These are phyloP conservation scores for Zygotorulaspora florentina DNA, from an alignment of 805 yeast genomes.

Conservation along the genomic window DNA sequence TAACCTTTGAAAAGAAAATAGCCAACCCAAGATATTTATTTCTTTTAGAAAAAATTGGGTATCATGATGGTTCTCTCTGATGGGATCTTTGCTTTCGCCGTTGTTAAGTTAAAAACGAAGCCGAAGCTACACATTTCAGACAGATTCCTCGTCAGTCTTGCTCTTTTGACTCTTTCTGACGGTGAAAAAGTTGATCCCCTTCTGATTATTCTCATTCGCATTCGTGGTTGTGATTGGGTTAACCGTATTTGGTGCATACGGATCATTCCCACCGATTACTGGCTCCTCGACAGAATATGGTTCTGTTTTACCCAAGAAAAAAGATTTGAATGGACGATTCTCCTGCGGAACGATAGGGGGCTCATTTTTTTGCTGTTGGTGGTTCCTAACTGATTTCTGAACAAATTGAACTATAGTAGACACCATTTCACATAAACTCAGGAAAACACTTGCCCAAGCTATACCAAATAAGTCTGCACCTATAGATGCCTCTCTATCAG, in stretches of 20 bases:
- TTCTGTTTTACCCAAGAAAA: conserved; percentile 49
- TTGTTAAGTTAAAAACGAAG: neutral
- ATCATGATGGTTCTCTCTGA: neutral
- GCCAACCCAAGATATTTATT: neutral
- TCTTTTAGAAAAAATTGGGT: too few species aligned
- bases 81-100: neutral
- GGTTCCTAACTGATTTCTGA: conserved; percentile 1
- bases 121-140: conserved; percentile 13
- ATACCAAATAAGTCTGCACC: conserved; percentile 60
- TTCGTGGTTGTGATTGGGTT: conserved; percentile 9
- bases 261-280: conserved; percentile 5
- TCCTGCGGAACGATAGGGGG: conserved; percentile 31
- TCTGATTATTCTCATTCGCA: conserved; percentile 29
- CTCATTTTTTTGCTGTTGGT: conserved; percentile 37
- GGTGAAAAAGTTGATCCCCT: conserved; percentile 72
- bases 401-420: conserved; percentile 3
- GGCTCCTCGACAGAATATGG: conserved; percentile 35
- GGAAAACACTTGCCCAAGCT: conserved; percentile 66
- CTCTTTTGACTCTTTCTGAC: conserved; percentile 48
- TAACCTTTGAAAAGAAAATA: neutral
- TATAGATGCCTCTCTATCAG: conserved; percentile 42
- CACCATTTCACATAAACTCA: conserved; percentile 16
- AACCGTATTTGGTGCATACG: conserved; percentile 4
- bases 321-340: conserved; percentile 35
- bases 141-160: conserved; percentile 39